Evolutionary conservation across 1,284 basidiomycete genomes (phyloP), one percentile per base, ranked within the genome.

Genomic region (Papiliotrema laurentii): DNA sequence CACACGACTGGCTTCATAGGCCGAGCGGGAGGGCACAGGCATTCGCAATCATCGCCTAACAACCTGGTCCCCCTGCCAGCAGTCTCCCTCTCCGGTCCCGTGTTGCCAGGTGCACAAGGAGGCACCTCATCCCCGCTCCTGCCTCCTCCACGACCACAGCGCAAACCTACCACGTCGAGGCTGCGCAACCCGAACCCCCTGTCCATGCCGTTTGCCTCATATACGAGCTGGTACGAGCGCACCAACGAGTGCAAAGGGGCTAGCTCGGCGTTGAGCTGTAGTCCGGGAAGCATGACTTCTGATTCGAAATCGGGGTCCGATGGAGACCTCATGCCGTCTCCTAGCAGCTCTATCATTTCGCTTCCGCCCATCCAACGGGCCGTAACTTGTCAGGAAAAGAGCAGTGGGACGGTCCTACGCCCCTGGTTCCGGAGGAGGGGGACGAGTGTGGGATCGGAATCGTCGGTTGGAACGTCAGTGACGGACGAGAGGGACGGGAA

Each of bases 41-140:
- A 56, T 34, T 42, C 51, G n/a, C 45, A 50, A 22, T 52, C 50
- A 16, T 50, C 54, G 18, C 51, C 54, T 14, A 46, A n/a, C n/a
- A n/a, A 18, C 35, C n/a, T 43, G 18, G 33, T 42, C 7, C 40
- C 35, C 5, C 26, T 26, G n/a, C 24, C n/a, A 19, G 34, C 33
- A 10, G 22, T 48, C 26, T 41, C 31, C 19, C 11, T 38, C n/a
- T 30, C 48, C 30, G 40, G 31, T 19, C 49, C 41, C 14, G 25
- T 43, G 28, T 24, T 4, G 22, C 26, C 28, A 3, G 10, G 16
- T 14, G 4, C 27, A 28, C 27, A 30, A 24, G 11, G 33, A 4
- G 4, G 3, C 43, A 27, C 33, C 14, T 22, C 31, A 36, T 13
- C 21, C 13, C 42, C 41, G 18, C 18, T 42, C 16, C 22, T 41